These are phyloP conservation scores for Moelleriella libera DNA, from an alignment of 2,329 filamentous ascomycete species.

Conservation along the genomic window DNA sequence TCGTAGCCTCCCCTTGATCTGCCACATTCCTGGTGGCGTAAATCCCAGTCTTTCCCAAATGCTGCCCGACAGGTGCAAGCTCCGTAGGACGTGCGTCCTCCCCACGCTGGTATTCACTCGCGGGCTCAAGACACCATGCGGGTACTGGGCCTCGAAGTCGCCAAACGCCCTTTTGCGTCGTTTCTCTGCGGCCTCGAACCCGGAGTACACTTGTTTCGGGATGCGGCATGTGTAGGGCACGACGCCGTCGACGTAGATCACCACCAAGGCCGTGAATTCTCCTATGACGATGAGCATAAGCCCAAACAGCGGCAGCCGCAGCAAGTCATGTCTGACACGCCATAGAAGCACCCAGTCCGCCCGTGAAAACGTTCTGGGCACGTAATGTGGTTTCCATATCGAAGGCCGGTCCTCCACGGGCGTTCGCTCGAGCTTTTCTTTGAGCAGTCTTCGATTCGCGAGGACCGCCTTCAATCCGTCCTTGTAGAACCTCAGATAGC, in stretches of 20 bases:
- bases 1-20: conserved; percentile 33
- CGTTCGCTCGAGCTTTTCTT: conserved; percentile 23
- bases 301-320: conserved; percentile 66
- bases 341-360: conserved; percentile 56
- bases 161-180: conserved; percentile 35
- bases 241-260: conserved; percentile 53
- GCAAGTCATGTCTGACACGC: conserved; percentile 56
- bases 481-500: conserved; percentile 81
- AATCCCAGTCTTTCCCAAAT: conserved; percentile 37
- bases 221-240: conserved; percentile 77
- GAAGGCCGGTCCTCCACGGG: conserved; percentile 41
- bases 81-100: conserved; percentile 24
- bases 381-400: conserved; percentile 17
- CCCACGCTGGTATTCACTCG: conserved; percentile 15
- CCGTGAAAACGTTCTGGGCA: conserved; percentile 33
- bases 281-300: conserved; percentile 65
- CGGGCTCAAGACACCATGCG: conserved; percentile 20
- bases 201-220: conserved; percentile 53
- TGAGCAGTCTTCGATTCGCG: conserved; percentile 44
- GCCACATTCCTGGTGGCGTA: conserved; percentile 36
- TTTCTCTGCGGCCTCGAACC: conserved; percentile 39
- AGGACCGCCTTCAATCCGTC: conserved; percentile 63
- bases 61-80: conserved; percentile 27
- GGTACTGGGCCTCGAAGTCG: conserved; percentile 18
- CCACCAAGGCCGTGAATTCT: conserved; percentile 73